A percentile compares a stretch with the other conserved stretches of the same genome.
Conservation (phyloP, 129 eudicot genomes). For the Artemisia tridentata region DNA sequence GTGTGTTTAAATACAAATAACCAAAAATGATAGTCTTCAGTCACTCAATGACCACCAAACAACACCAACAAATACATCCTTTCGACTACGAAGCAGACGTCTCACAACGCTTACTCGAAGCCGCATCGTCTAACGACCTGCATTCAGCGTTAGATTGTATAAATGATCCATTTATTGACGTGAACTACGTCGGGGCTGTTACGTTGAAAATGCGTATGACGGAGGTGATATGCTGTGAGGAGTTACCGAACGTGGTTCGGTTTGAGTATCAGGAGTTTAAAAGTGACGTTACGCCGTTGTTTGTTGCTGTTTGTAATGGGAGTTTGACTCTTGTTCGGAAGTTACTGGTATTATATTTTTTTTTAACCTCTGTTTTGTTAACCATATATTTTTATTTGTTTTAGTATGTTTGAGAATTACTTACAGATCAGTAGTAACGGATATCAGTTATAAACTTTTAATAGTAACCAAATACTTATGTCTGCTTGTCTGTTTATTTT, state of each 20-base stretch:
- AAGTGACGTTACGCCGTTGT: conserved; percentile 1
- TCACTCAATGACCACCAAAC: not conserved
- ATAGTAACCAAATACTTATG: too few relatives aligned
- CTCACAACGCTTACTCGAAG: conserved; percentile 8
- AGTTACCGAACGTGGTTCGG: conserved; percentile 8
- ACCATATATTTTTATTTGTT: not conserved
- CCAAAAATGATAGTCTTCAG: not conserved
- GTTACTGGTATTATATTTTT: conserved; percentile 1
- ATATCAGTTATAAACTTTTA: too few relatives aligned
- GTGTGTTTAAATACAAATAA: not conserved
- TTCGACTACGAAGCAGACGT: conserved; percentile 8
- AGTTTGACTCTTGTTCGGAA: conserved; percentile 1
- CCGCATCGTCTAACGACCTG: not conserved
- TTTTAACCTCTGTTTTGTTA: not conserved
- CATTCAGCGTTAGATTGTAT: conserved; percentile 1
- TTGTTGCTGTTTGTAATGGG: conserved; percentile 3
- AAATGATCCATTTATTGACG: conserved; percentile 3
- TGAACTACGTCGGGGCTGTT: not conserved
- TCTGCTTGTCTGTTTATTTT: too few relatives aligned
- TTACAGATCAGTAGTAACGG: too few relatives aligned
- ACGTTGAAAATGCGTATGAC: conserved; percentile 3
- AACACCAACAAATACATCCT: not conserved
- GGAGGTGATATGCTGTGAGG: not conserved
- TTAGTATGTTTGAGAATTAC: too few relatives aligned
- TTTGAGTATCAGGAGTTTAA: conserved; percentile 11